Evolutionary conservation across 208 protist species (phyloP).

Genomic region (Leishmania tropica): DNA sequence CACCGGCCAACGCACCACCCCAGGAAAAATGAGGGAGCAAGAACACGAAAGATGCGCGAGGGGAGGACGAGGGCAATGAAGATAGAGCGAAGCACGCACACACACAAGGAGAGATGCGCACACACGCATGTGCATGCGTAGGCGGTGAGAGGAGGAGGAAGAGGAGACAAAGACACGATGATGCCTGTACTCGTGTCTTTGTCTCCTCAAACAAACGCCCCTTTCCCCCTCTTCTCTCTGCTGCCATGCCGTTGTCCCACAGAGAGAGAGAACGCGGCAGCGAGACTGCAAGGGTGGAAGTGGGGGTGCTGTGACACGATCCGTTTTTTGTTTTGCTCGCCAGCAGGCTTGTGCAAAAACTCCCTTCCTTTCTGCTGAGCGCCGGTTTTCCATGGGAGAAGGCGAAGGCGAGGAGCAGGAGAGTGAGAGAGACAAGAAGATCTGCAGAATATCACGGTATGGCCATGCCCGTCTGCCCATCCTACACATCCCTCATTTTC

Average conservation of each 20-base stretch:
- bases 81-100: neutral
- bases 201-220: too few relatives aligned
- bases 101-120: neutral
- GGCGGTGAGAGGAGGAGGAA: neutral
- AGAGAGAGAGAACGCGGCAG: too few relatives aligned
- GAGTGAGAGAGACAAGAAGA: neutral
- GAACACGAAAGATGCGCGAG: too few relatives aligned
- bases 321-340: too few relatives aligned
- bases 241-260: neutral
- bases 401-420: neutral
- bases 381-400: too few relatives aligned
- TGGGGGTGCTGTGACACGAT: too few relatives aligned
- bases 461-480: neutral
- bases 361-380: too few relatives aligned
- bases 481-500: neutral
- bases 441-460: neutral
- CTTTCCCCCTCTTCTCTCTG: neutral
- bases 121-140: neutral
- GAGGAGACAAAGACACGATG: neutral
- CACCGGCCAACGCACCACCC: neutral
- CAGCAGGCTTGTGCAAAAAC: too few relatives aligned
- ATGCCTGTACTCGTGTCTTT: too few relatives aligned
- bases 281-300: too few relatives aligned
- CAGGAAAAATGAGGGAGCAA: neutral
- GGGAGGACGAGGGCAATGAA: too few relatives aligned